Base-by-base conservation (phyloP, 176 grass and related monocot species). In the Cenchrus americanus region DNA sequence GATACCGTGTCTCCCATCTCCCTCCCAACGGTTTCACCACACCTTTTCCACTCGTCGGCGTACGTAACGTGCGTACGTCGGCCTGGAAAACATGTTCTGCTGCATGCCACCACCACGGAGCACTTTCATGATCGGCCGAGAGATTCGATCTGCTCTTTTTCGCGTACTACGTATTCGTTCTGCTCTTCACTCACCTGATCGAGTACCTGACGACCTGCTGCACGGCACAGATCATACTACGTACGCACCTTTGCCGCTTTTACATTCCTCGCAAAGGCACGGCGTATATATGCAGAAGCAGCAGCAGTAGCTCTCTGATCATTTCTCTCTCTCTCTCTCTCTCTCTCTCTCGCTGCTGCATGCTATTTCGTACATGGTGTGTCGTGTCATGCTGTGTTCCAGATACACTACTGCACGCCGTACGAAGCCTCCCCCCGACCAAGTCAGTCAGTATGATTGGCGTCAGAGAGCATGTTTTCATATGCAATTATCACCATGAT, bases 401-500 rank as follows among this genome's bases (percentile, higher is more conserved):
- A 23, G 53, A 27, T 24, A 81, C 69, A 37, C 34, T 51, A 80
- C 69, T 11, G 10, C 65, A 86, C 23, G 34, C 3, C 17, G 54
- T 21, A 58, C 7, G 9, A 19, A 69, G 50, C 8, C 34, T 37
- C 34, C 34, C 34, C 69, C 77, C 60, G 82, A 26, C 41, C 27
- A 21, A 65, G 27, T 57, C 63, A 63, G 61, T 66, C 63, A 63
- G 61, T 66, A 65, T 80, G 51, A 91, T 80, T 84, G 85, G 76
- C 55, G 62, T 76, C 70, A 66, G 79, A 57, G 79, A 58, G 85
- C 85, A 66, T 87, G 81, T 82, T 86, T 68, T 21, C 4, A 40
- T 44, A 13, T 2, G 73, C 83, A 42, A 82, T 90, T 26, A 90
- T 86, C 60, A 71, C 64, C 19, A 65, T 78, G 88, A 86, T 86